Percentiles rank a stretch among this genome's conserved stretches.
Conservation (phyloP, 192 early-diverging fungal species). For the Gamsiella multidivaricata region DNA sequence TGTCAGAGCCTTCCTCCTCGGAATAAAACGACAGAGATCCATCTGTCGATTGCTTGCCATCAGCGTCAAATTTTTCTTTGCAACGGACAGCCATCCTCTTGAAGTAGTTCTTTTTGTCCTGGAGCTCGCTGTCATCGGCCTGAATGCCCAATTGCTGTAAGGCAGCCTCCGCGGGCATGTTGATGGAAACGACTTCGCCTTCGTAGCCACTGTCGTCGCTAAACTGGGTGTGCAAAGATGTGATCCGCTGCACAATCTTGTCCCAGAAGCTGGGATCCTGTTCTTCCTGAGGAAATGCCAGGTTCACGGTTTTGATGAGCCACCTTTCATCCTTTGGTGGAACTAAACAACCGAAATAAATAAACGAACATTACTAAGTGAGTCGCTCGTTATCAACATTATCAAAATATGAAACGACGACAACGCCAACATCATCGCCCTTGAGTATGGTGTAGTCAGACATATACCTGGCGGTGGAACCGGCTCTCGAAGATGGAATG, state of each 20-base stretch:
- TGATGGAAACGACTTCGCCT: conserved; percentile 20
- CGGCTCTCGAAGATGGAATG: conserved; percentile 31
- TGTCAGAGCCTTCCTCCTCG: not conserved
- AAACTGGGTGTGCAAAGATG: not conserved
- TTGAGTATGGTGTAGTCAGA: no score
- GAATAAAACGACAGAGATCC: not conserved
- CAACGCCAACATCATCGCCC: no score
- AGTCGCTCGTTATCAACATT: no score
- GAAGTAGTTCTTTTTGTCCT: conserved; percentile 36
- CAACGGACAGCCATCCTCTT: conserved; percentile 30
- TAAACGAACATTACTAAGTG: not conserved
- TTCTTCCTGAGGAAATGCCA: conserved; percentile 21
- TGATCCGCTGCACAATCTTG: conserved; percentile 18
- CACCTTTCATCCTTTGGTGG: conserved; percentile 45
- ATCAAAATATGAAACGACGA: no score
- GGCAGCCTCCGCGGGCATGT: conserved; percentile 27
- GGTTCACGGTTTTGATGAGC: conserved; percentile 36
- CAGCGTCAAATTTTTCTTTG: conserved; percentile 43
- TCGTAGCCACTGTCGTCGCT: not conserved
- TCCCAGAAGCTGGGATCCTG: conserved; percentile 29
- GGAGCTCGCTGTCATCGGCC: conserved; percentile 8
- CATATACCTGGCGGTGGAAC: conserved; percentile 42
- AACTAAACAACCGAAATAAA: conserved; percentile 7
- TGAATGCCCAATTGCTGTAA: conserved; percentile 21
- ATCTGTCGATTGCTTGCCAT: not conserved